A percentile compares a stretch with the other conserved stretches of the same genome.
Conservation (phyloP, 2,329 filamentous ascomycete genomes). For the Alternaria solani region DNA sequence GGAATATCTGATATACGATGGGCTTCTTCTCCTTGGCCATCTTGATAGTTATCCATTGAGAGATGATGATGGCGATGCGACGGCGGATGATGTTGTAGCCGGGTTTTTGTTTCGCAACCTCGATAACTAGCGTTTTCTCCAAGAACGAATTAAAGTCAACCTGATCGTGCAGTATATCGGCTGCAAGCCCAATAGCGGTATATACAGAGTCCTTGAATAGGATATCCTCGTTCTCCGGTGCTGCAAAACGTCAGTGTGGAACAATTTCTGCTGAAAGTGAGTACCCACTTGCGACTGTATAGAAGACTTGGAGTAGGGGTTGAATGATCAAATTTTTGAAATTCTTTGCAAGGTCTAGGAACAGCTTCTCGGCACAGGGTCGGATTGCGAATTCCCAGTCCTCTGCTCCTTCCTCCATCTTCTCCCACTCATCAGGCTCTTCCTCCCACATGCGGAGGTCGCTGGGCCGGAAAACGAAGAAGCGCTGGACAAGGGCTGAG, state of each 20-base stretch:
- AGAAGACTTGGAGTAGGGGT: conserved; percentile 83
- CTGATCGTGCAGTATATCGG: conserved; percentile 74
- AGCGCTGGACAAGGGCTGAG: conserved; percentile 82
- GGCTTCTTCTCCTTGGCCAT: conserved; percentile 72
- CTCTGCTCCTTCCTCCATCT: conserved; percentile 83
- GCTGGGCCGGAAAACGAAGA: conserved; percentile 84
- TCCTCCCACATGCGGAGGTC: conserved; percentile 94
- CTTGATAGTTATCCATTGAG: conserved; percentile 87
- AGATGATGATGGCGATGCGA: conserved; percentile 86
- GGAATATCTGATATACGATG: conserved; percentile 86
- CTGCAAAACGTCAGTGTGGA: conserved; percentile 44
- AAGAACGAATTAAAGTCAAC: conserved; percentile 88
- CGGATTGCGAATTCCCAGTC: conserved; percentile 89
- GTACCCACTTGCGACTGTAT: conserved; percentile 72
- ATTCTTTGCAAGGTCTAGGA: conserved; percentile 88
- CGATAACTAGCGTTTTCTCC: conserved; percentile 74
- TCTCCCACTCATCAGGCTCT: conserved; percentile 95
- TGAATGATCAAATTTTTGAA: conserved; percentile 83
- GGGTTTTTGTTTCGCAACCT: conserved; percentile 73
- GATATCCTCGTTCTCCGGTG: conserved; percentile 71
- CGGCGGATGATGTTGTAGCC: conserved; percentile 85
- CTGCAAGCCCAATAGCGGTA: conserved; percentile 86
- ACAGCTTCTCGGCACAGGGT: conserved; percentile 91
- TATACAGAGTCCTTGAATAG: conserved; percentile 94
- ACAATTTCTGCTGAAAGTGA: neutral